These are phyloP conservation scores for Salix caprea DNA, from an alignment of 345 rosid species.

Conservation along the genomic window DNA sequence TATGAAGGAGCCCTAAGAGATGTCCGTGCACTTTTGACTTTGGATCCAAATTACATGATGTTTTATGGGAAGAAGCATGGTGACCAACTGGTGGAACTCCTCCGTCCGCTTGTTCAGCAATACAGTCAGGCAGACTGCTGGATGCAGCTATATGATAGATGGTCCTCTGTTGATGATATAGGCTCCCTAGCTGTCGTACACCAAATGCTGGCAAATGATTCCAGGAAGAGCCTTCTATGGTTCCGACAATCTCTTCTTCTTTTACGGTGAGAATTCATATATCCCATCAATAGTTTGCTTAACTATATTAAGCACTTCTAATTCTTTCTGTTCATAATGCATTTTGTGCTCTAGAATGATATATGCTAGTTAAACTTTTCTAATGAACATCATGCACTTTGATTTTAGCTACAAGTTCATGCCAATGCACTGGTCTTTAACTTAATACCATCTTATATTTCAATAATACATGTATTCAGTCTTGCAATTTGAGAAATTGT, in stretches of 20 bases:
- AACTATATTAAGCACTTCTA: not conserved
- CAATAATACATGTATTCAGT: not conserved
- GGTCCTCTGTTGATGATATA: conserved; percentile 94
- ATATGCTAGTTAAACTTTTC: not conserved
- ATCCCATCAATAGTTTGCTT: not conserved
- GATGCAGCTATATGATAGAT: conserved; percentile 91
- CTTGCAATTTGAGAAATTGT: conserved; percentile 3
- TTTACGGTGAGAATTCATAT: conserved; percentile 45
- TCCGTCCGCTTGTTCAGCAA: conserved; percentile 65
- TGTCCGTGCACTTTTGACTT: conserved; percentile 70
- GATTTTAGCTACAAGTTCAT: not conserved
- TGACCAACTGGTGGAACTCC: conserved; percentile 68
- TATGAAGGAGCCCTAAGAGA: conserved; percentile 79
- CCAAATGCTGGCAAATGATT: conserved; percentile 81
- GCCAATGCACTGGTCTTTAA: not conserved
- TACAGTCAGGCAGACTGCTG: conserved; percentile 91
- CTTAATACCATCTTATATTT: not conserved
- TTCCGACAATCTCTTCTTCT: conserved; percentile 94
- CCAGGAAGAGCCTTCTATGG: conserved; percentile 78
- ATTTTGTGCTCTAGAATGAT: not conserved
- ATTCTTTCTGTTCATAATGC: not conserved
- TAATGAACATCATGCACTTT: not conserved
- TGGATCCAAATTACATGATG: conserved; percentile 78
- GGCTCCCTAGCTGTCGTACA: conserved; percentile 93
- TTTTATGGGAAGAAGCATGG: conserved; percentile 64